Evolutionary conservation across 169 alveolate species (phyloP), one percentile per base, ranked within the genome.

Genomic region (Plasmodium coatneyi): DNA sequence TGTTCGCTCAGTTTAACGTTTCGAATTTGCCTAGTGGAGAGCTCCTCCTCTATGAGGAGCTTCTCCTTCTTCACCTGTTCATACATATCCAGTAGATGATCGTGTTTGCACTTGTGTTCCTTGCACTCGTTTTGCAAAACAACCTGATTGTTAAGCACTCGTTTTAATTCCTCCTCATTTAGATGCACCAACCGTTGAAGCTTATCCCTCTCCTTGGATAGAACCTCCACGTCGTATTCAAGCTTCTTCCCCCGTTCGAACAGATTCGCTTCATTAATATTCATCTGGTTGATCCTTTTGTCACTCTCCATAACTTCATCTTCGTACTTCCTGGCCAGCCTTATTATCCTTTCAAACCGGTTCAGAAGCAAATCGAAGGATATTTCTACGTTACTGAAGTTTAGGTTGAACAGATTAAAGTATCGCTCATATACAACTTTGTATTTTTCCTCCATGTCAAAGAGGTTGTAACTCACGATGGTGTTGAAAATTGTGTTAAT

Each of bases 31-130:
- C 71, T 89, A 2, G 49, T 56, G 25, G 83, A 60, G 28, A 89
- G 22, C 7, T 89, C 94, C 52, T 49, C 22, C 49, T 89, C 91
- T 14, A 89, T 25, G 2, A 60, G 25, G 0, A 19, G 19, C 34
- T 79, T 89, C 34, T 89, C 91, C 49, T 89, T 89, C 49, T 89
- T 60, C 39, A 89, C 14, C n/a, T 39, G 71, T 60, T 89, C 94
- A 14, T 49, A 70, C 56, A 41, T 36, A 5, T 52, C 94, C 6
- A 14, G 14, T 22, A 80, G 49, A 12, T 39, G 72, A 3, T n/a
- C 19, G 32, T 80, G 25, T 16, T 89, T 89, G 36, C 72, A 56
- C 22, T 72, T 79, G 72, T 80, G 72, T 36, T 89, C 91, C 6
- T 60, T 34, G 12, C 49, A 78, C 16, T 78, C 94, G 0, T 89